A percentile compares a stretch with the other conserved stretches of the same genome.
Evolutionary conservation across 2,329 filamentous ascomycete genomes (phyloP).

Genomic region (Knufia fluminis): DNA sequence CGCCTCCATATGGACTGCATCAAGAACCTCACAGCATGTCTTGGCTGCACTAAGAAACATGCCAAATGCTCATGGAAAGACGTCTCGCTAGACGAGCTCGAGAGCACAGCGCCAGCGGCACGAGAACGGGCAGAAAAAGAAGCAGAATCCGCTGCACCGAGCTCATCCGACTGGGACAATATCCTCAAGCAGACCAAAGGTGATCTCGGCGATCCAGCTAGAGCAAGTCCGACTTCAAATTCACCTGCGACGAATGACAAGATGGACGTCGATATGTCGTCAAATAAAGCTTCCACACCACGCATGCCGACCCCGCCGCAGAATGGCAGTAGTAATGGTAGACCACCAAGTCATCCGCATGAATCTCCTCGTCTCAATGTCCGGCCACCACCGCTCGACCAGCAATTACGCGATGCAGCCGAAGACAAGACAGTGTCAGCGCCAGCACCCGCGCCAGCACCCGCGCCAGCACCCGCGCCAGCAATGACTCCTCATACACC

Average conservation of each 20-base stretch:
- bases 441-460: too few species aligned
- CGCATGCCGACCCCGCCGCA: constrained; percentile 2
- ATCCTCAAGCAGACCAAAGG: constrained; percentile 6
- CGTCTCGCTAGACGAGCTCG: constrained; percentile 62
- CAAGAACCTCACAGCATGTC: constrained; percentile 77
- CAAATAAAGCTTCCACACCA: constrained; percentile 8
- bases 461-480: too few species aligned
- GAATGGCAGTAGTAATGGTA: constrained; percentile 1
- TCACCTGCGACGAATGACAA: not conserved
- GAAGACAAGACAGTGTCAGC: constrained; percentile 7
- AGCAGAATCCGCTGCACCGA: not conserved
- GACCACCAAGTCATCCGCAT: constrained; percentile 3
- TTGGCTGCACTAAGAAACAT: constrained; percentile 83
- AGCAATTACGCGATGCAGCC: constrained; percentile 18
- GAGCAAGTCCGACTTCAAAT: not conserved
- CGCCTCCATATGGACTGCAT: constrained; percentile 71
- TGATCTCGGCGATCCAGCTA: not conserved
- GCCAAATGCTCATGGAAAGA: constrained; percentile 80
- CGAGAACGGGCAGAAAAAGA: constrained; percentile 2
- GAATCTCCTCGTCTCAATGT: constrained; percentile 19
- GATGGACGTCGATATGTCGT: constrained; percentile 2
- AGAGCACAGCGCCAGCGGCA: constrained; percentile 10
- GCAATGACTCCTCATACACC: not conserved
- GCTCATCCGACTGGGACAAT: constrained; percentile 8
- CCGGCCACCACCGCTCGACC: constrained; percentile 18